Evolutionary conservation across 2,329 filamentous ascomycete species (phyloP).

Genomic region (Phaeosphaeria sp.): DNA sequence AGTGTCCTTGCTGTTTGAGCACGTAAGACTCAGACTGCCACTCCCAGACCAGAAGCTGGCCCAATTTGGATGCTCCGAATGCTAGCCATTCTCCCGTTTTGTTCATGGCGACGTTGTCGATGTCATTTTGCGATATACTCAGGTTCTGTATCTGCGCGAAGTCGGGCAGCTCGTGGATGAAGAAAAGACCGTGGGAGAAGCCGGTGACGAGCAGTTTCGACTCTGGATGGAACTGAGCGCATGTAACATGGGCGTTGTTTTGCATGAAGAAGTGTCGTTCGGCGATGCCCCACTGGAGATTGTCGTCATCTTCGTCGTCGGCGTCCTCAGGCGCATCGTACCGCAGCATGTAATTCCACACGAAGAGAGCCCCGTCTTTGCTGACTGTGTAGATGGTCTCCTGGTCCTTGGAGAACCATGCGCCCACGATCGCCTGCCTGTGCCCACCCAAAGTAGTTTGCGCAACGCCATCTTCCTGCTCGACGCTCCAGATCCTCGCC

Average conservation of each 20-base stretch:
- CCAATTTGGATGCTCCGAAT: slow-evolving; percentile 92
- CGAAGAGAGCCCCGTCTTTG: slow-evolving; percentile 95
- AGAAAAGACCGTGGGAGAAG: slow-evolving; percentile 93
- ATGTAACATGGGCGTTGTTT: slow-evolving; percentile 83
- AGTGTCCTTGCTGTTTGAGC: slow-evolving; percentile 96
- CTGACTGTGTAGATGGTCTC: slow-evolving; percentile 96
- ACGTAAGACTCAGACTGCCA: slow-evolving; percentile 99
- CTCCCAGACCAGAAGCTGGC: slow-evolving; percentile 97
- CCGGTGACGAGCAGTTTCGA: slow-evolving; percentile 95
- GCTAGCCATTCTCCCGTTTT: slow-evolving; percentile 95
- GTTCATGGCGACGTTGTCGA: slow-evolving; percentile 94
- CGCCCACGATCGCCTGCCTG: slow-evolving; percentile 86
- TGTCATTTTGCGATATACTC: slow-evolving; percentile 95
- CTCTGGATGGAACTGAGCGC: slow-evolving; percentile 85
- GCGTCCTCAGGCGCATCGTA: slow-evolving; percentile 61
- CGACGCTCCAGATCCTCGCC: slow-evolving; percentile 91
- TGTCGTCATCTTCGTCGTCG: slow-evolving; percentile 67
- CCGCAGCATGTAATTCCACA: slow-evolving; percentile 81
- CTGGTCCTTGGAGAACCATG: slow-evolving; percentile 95
- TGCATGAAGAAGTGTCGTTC: slow-evolving; percentile 94
- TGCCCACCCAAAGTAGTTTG: slow-evolving; percentile 92
- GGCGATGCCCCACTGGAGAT: slow-evolving; percentile 89
- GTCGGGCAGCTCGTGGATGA: slow-evolving; percentile 92
- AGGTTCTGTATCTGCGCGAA: slow-evolving; percentile 94
- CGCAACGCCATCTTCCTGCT: slow-evolving; percentile 84